These are phyloP conservation scores for Polychaeton citri DNA, from an alignment of 2,329 filamentous ascomycete genomes.

Conservation along the genomic window DNA sequence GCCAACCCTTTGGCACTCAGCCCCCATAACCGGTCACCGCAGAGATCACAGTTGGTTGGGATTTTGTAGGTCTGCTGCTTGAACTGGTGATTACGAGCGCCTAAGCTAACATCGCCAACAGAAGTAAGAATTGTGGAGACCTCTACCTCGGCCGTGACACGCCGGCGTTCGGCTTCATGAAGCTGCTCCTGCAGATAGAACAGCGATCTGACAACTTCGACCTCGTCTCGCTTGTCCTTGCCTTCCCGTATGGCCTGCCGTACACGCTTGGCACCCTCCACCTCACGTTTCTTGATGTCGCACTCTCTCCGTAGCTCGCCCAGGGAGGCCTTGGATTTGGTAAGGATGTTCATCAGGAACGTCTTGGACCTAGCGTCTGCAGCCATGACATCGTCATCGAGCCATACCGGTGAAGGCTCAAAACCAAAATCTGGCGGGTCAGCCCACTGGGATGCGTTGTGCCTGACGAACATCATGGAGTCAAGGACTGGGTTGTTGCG, in stretches of 20 bases:
- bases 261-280: conserved; percentile 60
- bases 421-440: conserved; percentile 78
- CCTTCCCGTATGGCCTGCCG: conserved; percentile 70
- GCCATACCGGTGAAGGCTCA: conserved; percentile 92
- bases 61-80: conserved; percentile 99
- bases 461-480: conserved; percentile 94
- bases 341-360: conserved; percentile 80
- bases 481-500: conserved; percentile 82
- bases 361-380: conserved; percentile 78
- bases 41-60: conserved; percentile 94
- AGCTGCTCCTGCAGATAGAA: conserved; percentile 75
- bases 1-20: conserved; percentile 93
- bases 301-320: conserved; percentile 69
- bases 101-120: conserved; percentile 84
- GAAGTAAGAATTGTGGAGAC: conserved; percentile 81
- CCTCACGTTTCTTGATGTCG: conserved; percentile 74
- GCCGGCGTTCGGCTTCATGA: conserved; percentile 70
- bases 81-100: conserved; percentile 92
- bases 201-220: conserved; percentile 68
- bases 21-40: conserved; percentile 93
- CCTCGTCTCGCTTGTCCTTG: conserved; percentile 77
- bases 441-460: conserved; percentile 72
- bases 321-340: conserved; percentile 76
- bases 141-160: conserved; percentile 82
- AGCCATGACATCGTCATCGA: conserved; percentile 79